Percentiles rank a stretch among this genome's conserved stretches.
phyloP scores from a whole-genome alignment of 1,139 yeast species.

The Taiozyma onychis region DNA sequence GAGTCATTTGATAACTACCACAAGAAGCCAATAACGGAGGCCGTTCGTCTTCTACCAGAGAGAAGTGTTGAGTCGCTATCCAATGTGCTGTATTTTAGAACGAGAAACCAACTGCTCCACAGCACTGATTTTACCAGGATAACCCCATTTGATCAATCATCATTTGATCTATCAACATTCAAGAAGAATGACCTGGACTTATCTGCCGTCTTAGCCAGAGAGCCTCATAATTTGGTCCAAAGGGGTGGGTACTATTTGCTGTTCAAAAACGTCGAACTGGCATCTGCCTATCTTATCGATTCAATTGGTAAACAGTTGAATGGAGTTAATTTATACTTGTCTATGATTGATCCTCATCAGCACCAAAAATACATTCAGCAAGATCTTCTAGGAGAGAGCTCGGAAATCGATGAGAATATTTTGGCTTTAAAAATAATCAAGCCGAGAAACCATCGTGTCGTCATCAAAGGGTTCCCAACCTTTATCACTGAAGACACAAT shows the following conservation, averaged over 20 bases:
- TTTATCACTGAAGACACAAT: constrained; percentile 25
- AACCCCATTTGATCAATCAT: constrained; percentile 2
- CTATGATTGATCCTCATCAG: constrained; percentile 33
- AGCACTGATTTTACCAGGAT: constrained; percentile 32
- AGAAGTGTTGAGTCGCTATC: constrained; percentile 9
- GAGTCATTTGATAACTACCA: not conserved
- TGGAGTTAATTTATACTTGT: constrained; percentile 42
- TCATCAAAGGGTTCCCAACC: constrained; percentile 35
- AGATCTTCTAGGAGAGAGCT: constrained; percentile 21
- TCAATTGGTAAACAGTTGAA: constrained; percentile 43
- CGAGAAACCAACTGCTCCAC: constrained; percentile 34
- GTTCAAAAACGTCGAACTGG: constrained; percentile 42
- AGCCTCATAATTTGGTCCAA: constrained; percentile 38
- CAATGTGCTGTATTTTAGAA: constrained; percentile 31
- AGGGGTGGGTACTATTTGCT: constrained; percentile 47
- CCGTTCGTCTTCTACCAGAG: constrained; percentile 2
- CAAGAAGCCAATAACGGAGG: not conserved
- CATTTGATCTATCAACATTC: constrained; percentile 2
- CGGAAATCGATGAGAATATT: constrained; percentile 1
- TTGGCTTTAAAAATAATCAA: not conserved
- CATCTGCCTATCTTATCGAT: constrained; percentile 45
- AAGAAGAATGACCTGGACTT: constrained; percentile 16
- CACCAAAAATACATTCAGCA: constrained; percentile 22
- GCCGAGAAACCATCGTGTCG: constrained; percentile 24
- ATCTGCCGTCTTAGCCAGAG: constrained; percentile 41